These are phyloP conservation scores for Nigrospora sphaerica DNA, from an alignment of 2,329 filamentous ascomycete species.

Conservation along the genomic window DNA sequence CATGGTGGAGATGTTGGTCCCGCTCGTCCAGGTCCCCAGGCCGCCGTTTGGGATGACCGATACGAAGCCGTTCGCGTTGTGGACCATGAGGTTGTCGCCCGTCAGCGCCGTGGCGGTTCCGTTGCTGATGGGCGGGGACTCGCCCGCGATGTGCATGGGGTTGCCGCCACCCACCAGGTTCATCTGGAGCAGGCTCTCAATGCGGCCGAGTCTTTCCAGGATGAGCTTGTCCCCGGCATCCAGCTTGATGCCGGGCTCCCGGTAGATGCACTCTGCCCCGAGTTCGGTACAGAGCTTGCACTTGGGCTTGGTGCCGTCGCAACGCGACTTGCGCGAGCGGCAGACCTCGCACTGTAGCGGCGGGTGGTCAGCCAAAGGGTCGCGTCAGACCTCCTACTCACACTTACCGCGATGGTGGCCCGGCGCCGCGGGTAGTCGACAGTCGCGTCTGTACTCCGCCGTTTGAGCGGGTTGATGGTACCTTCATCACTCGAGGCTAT, in stretches of 20 bases:
- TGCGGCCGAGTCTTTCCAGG: slow-evolving; percentile 67
- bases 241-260: slow-evolving; percentile 80
- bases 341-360: slow-evolving; percentile 66
- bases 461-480: slow-evolving; percentile 43
- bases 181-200: slow-evolving; percentile 72
- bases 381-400: slow-evolving; percentile 5
- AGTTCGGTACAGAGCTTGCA: slow-evolving; percentile 79
- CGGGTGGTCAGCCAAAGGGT: not conserved
- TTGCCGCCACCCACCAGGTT: slow-evolving; percentile 48
- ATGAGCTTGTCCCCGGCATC: slow-evolving; percentile 84
- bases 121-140: slow-evolving; percentile 59
- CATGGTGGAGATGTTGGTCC: slow-evolving; percentile 74
- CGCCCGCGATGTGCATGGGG: slow-evolving; percentile 48
- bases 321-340: slow-evolving; percentile 71
- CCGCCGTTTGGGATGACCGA: slow-evolving; percentile 55
- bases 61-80: slow-evolving; percentile 37
- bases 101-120: slow-evolving; percentile 45
- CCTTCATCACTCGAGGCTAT: slow-evolving; percentile 45
- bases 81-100: slow-evolving; percentile 47
- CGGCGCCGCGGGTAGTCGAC: slow-evolving; percentile 58
- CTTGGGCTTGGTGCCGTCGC: slow-evolving; percentile 73
- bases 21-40: slow-evolving; percentile 63
- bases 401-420: slow-evolving; percentile 58
- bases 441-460: slow-evolving; percentile 53
- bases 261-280: slow-evolving; percentile 76